Evolutionary conservation across 202 grass and related monocot species (phyloP).

Genomic region (Cymbopogon flexuosus): DNA sequence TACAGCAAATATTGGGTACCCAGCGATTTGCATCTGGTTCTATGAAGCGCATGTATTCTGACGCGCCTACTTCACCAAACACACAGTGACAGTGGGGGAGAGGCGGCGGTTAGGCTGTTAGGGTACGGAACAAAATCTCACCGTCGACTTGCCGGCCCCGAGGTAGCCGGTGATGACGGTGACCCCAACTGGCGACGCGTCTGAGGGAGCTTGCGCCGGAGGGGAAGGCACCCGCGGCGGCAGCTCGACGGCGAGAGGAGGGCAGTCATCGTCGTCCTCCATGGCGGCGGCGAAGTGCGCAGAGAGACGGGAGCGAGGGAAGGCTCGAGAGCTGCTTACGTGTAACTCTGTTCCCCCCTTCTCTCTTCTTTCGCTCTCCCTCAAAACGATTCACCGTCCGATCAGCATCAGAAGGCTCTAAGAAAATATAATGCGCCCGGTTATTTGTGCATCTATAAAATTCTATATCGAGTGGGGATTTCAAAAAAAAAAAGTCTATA

Average conservation of each 20-base stretch:
- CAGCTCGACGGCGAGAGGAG: constrained; percentile 57
- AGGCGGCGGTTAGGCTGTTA: neutral
- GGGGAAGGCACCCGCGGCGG: neutral
- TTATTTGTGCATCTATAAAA: neutral
- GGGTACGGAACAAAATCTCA: constrained; percentile 28
- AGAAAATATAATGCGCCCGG: neutral
- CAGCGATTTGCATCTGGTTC: neutral
- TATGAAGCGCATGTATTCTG: neutral
- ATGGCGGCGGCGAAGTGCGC: constrained; percentile 34
- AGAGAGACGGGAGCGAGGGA: neutral
- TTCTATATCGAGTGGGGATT: neutral
- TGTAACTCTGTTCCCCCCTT: neutral
- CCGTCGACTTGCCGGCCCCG: constrained; percentile 90
- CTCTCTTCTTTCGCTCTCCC: neutral
- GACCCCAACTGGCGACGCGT: constrained; percentile 54
- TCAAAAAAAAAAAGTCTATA: too few relatives aligned
- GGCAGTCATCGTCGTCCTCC: constrained; percentile 62
- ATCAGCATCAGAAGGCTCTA: neutral
- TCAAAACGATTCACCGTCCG: neutral
- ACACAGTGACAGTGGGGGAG: neutral
- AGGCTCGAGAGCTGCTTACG: neutral
- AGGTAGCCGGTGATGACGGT: constrained; percentile 95
- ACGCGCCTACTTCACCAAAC: neutral
- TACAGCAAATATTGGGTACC: neutral
- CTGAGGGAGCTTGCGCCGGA: neutral